Evolutionary conservation across 129 eudicot species (phyloP).

Genomic region (Escallonia rubra): DNA sequence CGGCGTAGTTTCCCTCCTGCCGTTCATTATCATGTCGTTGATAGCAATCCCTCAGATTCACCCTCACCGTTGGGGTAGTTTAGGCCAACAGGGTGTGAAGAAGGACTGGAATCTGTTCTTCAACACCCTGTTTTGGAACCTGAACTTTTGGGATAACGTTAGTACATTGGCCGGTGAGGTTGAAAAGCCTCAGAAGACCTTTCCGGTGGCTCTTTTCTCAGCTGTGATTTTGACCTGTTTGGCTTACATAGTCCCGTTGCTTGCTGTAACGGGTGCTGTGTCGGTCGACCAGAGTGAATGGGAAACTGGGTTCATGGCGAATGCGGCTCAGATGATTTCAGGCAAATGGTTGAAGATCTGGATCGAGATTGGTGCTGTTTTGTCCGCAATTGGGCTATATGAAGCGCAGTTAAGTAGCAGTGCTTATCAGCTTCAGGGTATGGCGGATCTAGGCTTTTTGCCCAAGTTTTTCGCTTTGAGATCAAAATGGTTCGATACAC

Average conservation of each 20-base stretch:
- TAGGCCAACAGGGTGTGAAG: conserved; percentile 39
- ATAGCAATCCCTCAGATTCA: too few species aligned
- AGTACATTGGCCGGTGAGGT: conserved; percentile 71
- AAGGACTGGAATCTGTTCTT: conserved; percentile 46
- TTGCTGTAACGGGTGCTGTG: conserved; percentile 52
- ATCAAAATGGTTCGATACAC: conserved; percentile 52
- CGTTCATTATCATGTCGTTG: too few species aligned
- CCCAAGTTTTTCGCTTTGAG: conserved; percentile 37
- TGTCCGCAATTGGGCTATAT: conserved; percentile 41
- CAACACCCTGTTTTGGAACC: conserved; percentile 48
- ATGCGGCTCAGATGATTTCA: conserved; percentile 37
- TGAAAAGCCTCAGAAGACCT: conserved; percentile 39
- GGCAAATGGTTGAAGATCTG: conserved; percentile 57
- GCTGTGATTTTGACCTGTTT: conserved; percentile 53
- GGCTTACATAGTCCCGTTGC: conserved; percentile 43
- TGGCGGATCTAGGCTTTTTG: conserved; percentile 48
- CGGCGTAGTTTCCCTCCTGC: too few species aligned
- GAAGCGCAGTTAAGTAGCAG: conserved; percentile 51
- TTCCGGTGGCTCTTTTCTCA: conserved; percentile 30
- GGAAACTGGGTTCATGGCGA: conserved; percentile 51
- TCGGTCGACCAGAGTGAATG: conserved; percentile 33
- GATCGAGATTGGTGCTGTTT: conserved; percentile 57
- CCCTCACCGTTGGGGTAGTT: too few species aligned
- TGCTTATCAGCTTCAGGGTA: conserved; percentile 46
- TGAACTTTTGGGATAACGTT: conserved; percentile 56